These are phyloP conservation scores for Ophiostoma tasmaniense DNA, from an alignment of 2,329 filamentous ascomycete species.

Conservation along the genomic window DNA sequence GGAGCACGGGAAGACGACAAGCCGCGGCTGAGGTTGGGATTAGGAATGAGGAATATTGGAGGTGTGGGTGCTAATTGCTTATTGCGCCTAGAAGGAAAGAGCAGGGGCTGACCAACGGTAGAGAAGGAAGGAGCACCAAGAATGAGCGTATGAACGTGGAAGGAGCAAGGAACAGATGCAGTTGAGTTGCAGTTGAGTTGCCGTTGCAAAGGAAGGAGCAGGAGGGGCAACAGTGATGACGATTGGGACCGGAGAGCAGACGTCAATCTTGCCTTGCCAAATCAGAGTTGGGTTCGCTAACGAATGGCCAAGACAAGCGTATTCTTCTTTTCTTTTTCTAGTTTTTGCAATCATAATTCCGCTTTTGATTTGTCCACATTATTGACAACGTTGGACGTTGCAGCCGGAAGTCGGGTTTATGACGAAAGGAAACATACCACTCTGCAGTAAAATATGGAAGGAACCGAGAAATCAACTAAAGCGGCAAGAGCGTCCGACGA, in stretches of 20 bases:
- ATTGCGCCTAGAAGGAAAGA: background rate
- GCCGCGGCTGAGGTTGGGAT: background rate
- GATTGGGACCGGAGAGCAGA: too few species aligned
- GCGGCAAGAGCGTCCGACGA: background rate
- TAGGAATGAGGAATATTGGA: too few species aligned
- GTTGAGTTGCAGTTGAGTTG: background rate
- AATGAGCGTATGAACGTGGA: background rate
- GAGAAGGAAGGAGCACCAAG: background rate
- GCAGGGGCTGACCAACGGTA: background rate
- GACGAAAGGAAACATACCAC: background rate
- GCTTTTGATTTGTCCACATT: background rate
- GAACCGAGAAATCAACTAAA: background rate
- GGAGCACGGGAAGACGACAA: background rate
- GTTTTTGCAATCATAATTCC: background rate
- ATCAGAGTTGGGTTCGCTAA: too few species aligned
- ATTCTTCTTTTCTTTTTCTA: too few species aligned
- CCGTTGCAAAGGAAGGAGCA: conserved; percentile 1
- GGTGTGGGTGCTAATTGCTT: background rate
- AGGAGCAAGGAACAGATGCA: background rate
- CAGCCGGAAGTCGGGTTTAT: background rate
- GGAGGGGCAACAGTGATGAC: background rate
- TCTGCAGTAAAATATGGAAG: background rate
- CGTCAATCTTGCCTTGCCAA: background rate
- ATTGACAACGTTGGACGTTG: background rate
- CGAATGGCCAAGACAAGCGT: background rate